Conservation (phyloP, 129 eudicot species). For the Flaveria robusta region DNA sequence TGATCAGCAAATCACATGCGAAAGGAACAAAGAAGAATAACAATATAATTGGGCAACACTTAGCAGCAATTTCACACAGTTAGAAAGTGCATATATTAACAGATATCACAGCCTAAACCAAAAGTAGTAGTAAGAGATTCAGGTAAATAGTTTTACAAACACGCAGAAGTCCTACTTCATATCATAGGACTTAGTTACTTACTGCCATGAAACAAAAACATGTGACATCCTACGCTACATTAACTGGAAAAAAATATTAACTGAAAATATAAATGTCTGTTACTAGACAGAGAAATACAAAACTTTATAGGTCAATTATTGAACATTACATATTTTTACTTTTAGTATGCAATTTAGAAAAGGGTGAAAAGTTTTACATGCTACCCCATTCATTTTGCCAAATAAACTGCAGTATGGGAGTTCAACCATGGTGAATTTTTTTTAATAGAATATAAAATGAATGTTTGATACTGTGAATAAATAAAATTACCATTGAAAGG, state of each 20-base stretch:
- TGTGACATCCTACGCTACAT: background rate
- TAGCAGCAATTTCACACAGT: background rate
- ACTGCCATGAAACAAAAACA: background rate
- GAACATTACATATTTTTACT: background rate
- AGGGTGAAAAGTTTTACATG: background rate
- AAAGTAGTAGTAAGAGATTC: background rate
- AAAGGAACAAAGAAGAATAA: no score
- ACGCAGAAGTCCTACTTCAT: background rate
- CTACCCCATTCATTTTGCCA: background rate
- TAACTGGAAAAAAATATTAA: background rate
- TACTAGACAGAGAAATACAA: background rate
- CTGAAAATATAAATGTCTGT: background rate
- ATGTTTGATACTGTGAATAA: background rate
- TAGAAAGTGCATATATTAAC: background rate
- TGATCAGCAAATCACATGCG: constrained; percentile 18
- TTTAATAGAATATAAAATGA: background rate
- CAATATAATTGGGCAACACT: background rate
- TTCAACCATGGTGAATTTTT: background rate
- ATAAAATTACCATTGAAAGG: background rate
- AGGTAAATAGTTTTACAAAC: background rate
- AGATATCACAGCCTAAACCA: background rate
- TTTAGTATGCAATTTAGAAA: background rate
- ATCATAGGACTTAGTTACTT: background rate
- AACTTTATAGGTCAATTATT: background rate
- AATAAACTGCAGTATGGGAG: background rate